A percentile compares a stretch with the other conserved stretches of the same genome.
These are phyloP conservation scores for Kodamaea sp. DNA, from an alignment of 1,139 yeast genomes.

Conservation along the genomic window DNA sequence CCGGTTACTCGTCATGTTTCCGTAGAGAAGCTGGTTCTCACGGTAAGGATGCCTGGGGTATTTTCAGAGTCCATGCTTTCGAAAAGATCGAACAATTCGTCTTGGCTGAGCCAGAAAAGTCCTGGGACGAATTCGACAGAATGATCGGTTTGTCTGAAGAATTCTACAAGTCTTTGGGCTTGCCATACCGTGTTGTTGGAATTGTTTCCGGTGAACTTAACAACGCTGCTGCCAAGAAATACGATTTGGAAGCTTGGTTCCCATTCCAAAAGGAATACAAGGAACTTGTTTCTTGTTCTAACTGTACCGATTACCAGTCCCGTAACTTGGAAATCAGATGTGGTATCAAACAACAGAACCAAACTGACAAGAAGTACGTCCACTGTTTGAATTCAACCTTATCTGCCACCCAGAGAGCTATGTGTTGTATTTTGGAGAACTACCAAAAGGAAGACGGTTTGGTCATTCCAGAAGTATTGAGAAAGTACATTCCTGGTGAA, in stretches of 20 bases:
- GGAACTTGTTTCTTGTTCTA: slow-evolving; percentile 97
- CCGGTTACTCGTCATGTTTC: slow-evolving; percentile 98
- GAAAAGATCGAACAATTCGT: slow-evolving; percentile 98
- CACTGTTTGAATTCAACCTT: slow-evolving; percentile 97
- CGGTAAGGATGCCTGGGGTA: slow-evolving; percentile 99
- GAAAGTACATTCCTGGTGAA: slow-evolving; percentile 96
- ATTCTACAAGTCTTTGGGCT: slow-evolving; percentile 85
- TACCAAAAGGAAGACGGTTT: slow-evolving; percentile 97
- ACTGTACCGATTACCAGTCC: slow-evolving; percentile 99
- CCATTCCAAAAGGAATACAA: slow-evolving; percentile 98
- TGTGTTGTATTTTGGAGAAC: slow-evolving; percentile 95
- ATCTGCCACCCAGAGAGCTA: slow-evolving; percentile 97
- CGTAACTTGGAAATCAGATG: slow-evolving; percentile 98
- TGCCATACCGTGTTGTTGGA: slow-evolving; percentile 97
- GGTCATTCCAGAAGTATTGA: slow-evolving; percentile 89
- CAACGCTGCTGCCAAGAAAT: slow-evolving; percentile 98
- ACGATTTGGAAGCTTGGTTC: slow-evolving; percentile 99
- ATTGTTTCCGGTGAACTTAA: slow-evolving; percentile 98
- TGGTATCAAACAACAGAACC: slow-evolving; percentile 95
- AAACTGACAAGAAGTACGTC: slow-evolving; percentile 95
- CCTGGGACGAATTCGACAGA: slow-evolving; percentile 95
- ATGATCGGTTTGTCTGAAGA: slow-evolving; percentile 92
- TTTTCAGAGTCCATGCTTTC: slow-evolving; percentile 97
- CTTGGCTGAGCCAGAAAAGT: slow-evolving; percentile 94
- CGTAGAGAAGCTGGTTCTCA: slow-evolving; percentile 99